Conservation (phyloP, 176 grass and related monocot genomes). For the Sorghum bicolor region DNA sequence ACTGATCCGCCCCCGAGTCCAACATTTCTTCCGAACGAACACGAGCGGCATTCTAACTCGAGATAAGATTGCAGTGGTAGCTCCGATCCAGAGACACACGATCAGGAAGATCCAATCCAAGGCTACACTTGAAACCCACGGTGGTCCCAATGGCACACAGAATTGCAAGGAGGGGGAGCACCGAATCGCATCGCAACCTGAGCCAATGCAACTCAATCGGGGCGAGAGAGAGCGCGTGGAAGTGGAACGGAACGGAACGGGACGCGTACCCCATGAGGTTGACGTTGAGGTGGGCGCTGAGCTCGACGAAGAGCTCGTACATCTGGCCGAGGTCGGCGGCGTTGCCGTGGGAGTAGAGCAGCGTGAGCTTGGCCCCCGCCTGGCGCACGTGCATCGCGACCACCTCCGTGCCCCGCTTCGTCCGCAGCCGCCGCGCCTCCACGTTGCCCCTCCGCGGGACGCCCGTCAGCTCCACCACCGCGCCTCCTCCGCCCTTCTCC, state of each 20-base stretch:
- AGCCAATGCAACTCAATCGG: background rate
- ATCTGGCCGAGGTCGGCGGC: slow-evolving; percentile 96
- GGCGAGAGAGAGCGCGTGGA: background rate
- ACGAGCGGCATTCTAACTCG: background rate
- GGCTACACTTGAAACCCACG: background rate
- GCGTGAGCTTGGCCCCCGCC: slow-evolving; percentile 61
- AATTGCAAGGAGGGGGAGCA: background rate
- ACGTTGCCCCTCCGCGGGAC: slow-evolving; percentile 67
- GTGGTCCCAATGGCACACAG: background rate
- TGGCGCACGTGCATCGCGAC: slow-evolving; percentile 82
- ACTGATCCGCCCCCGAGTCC: slow-evolving; percentile 9
- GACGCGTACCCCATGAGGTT: slow-evolving; percentile 84
- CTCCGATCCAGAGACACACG: slow-evolving; percentile 23
- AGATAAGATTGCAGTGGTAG: background rate
- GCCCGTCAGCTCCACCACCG: slow-evolving; percentile 50
- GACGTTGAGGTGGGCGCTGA: slow-evolving; percentile 86
- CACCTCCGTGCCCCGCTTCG: slow-evolving; percentile 72
- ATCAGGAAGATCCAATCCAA: slow-evolving; percentile 35
- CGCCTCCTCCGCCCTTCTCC: background rate
- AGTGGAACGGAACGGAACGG: background rate
- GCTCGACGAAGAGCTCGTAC: slow-evolving; percentile 94
- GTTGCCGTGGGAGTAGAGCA: slow-evolving; percentile 99
- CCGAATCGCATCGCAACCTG: background rate
- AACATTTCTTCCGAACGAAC: background rate
- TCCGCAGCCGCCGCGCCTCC: slow-evolving; percentile 71